These are phyloP conservation scores for Beauveria asiatica DNA, from an alignment of 2,329 filamentous ascomycete species.

Conservation along the genomic window DNA sequence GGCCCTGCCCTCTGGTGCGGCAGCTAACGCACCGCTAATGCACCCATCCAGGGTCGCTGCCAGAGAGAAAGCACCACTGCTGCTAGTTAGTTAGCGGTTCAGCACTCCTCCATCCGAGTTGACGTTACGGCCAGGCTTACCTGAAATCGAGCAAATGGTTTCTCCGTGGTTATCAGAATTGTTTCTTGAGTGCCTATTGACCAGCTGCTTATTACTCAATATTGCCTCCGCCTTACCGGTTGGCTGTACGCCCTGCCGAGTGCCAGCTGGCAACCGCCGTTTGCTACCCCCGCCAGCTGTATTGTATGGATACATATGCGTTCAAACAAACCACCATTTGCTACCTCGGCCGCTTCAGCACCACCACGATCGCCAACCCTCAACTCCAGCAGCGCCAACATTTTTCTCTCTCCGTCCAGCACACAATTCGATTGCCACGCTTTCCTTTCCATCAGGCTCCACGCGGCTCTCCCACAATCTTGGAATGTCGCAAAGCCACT, in stretches of 20 bases:
- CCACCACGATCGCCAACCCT: not conserved
- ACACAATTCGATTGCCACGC: not conserved
- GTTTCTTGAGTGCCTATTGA: no score
- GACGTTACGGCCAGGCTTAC: not conserved
- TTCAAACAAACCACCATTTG: no score
- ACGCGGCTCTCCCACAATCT: not conserved
- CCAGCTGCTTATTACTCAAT: not conserved
- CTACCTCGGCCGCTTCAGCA: not conserved
- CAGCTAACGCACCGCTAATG: constrained; percentile 4
- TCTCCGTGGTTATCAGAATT: no score
- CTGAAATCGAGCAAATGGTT: not conserved
- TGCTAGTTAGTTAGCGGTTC: no score
- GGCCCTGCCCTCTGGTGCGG: not conserved
- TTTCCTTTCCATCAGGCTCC: not conserved
- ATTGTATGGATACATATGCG: not conserved
- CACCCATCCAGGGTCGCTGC: not conserved
- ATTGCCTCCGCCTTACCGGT: not conserved
- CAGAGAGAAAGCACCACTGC: not conserved
- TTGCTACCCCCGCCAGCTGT: not conserved
- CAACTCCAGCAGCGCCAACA: not conserved
- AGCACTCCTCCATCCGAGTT: not conserved
- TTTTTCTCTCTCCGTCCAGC: not conserved
- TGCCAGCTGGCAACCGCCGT: not conserved
- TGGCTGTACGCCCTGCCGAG: not conserved
- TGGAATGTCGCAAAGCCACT: constrained; percentile 8